Evolutionary conservation across 805 yeast genomes (phyloP), one percentile per base, ranked within the genome.

Genomic region (Sugiyamaella floridensis): DNA sequence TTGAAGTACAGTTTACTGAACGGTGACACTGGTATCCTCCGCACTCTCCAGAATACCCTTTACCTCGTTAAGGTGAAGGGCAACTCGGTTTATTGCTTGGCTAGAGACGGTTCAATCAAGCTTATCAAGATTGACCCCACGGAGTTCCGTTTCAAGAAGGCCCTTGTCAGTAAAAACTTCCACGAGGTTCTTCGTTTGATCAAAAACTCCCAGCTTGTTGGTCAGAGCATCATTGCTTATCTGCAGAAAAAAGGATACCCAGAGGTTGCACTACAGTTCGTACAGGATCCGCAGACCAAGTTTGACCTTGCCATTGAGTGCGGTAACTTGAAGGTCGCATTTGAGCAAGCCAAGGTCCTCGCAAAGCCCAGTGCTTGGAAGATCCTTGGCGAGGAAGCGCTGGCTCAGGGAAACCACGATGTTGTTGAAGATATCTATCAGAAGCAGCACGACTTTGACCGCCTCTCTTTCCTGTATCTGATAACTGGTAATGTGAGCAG

Each of bases 191-290:
- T 90, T 60, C 80, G 96, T 60, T 81, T 93, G 60, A 93, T 93
- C 69, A 83, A 82, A 65, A 82, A 79, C 54, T 90, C 98, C 19
- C 89, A 87, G 64, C 77, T 93, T 65, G 99, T 93, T 49, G 99
- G 99, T 58, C 97, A 95, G 74, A 89, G 90, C 68, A 93, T 93
- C 66, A 90, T 93, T 67, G 93, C 95, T 3, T 93, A 92, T 68
- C 77, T 93, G 64, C 96, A 93, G 69, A 85, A 90, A 74, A 81
- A 88, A 66, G 99, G 99, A 1, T 92, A 85, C 67, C 98, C 99
- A 26, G 99, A 93, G 71, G 83, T 93, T 69, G 99, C 99, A 2
- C 77, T 93, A 57, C 97, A 92, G 70, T 95, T 93, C 66, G 99
- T 93, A 50, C 86, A 89, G 71, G 99, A 93, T 67, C 85, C 98